Conservation (phyloP, 495 filamentous ascomycete species). For the Hypoxylon fragiforme region DNA sequence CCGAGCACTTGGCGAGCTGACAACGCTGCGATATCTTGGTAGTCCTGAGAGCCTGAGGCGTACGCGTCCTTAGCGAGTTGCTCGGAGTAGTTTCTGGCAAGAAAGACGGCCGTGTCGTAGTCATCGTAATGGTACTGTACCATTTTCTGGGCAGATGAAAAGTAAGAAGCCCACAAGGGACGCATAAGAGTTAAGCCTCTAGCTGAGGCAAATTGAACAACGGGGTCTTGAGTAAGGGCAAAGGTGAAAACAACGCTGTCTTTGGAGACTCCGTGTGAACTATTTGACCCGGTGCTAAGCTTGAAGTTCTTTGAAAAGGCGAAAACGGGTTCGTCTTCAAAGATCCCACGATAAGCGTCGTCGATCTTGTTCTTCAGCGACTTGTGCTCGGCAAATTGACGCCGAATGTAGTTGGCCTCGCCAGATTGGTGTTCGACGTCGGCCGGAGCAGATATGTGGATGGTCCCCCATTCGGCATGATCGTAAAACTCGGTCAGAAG, state of each 20-base stretch:
- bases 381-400: constrained; percentile 70
- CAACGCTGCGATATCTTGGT: constrained; percentile 85
- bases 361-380: constrained; percentile 63
- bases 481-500: constrained; percentile 75
- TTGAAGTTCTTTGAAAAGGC: constrained; percentile 84
- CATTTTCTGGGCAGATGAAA: constrained; percentile 61
- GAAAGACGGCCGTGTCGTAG: constrained; percentile 60
- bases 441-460: constrained; percentile 74
- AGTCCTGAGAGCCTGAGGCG: constrained; percentile 68
- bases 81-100: constrained; percentile 77
- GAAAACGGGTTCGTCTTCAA: constrained; percentile 87
- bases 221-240: constrained; percentile 79
- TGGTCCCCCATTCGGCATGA: constrained; percentile 84
- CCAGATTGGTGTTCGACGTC: constrained; percentile 69
- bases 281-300: constrained; percentile 38
- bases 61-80: constrained; percentile 78
- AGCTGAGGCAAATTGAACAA: constrained; percentile 83
- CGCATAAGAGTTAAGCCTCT: constrained; percentile 81
- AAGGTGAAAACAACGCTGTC: constrained; percentile 78
- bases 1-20: constrained; percentile 92
- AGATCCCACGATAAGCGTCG: constrained; percentile 65
- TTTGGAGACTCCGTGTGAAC: constrained; percentile 22
- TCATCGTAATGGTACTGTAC: constrained; percentile 78
- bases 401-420: constrained; percentile 67
- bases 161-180: constrained; percentile 84